Conservation (phyloP, 148 eudicot species). For the Suaeda aralocaspica region DNA sequence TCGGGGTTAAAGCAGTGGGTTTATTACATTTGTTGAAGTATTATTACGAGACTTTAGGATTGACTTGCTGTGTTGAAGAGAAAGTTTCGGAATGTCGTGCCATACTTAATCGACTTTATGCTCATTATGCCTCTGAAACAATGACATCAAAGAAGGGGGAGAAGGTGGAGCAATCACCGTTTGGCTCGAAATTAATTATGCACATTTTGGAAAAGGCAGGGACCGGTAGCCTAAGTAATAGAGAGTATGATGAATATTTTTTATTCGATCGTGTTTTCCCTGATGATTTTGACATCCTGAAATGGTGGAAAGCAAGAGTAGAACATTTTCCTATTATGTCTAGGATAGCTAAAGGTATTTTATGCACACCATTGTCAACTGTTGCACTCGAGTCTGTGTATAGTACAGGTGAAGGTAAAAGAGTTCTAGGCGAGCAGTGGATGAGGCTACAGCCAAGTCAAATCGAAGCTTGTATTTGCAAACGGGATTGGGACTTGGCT, state of each 20-base stretch:
- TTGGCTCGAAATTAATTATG: background rate
- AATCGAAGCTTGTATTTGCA: constrained; percentile 11
- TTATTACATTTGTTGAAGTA: background rate
- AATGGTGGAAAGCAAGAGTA: background rate
- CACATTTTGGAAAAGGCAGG: background rate
- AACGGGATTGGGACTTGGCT: constrained; percentile 11
- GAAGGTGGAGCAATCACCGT: background rate
- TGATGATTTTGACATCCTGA: background rate
- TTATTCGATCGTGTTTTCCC: background rate
- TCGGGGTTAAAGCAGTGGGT: background rate
- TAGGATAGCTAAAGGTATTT: constrained; percentile 5
- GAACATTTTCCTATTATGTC: background rate
- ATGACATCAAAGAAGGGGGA: background rate
- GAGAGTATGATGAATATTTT: background rate
- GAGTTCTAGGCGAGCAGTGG: constrained; percentile 16
- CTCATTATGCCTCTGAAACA: background rate
- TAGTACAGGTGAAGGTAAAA: constrained; percentile 8
- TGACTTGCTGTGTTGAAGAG: background rate
- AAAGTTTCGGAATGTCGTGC: background rate
- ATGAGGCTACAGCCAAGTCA: background rate
- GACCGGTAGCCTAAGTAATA: background rate
- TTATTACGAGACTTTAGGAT: constrained; percentile 9
- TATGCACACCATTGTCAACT: constrained; percentile 1
- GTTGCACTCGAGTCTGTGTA: background rate
- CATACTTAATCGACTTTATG: background rate